Conservation (phyloP, 306 rosid species). For the Leucaena leucocephala region DNA sequence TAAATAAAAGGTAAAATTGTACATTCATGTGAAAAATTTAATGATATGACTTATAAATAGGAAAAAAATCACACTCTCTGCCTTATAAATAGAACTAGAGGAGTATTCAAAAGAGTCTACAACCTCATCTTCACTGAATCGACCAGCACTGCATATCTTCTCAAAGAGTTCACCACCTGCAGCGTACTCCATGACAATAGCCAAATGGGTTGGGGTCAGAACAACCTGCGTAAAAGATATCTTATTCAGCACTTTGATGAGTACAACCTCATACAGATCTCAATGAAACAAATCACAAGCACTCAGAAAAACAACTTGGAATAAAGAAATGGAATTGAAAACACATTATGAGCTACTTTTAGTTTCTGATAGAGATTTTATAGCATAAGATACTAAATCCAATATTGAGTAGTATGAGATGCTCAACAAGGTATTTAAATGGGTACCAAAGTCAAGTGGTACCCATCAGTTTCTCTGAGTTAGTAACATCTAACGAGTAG, state of each 20-base stretch:
- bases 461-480: constrained; percentile 3
- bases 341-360: background rate
- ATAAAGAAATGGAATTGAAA: background rate
- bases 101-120: constrained; percentile 1
- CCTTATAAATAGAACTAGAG: too few relatives aligned
- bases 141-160: constrained; percentile 93
- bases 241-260: constrained; percentile 23
- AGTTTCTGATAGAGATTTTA: too few relatives aligned
- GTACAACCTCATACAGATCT: constrained; percentile 19
- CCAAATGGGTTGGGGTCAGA: constrained; percentile 88
- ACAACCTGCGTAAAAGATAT: constrained; percentile 61
- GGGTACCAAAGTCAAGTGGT: too few relatives aligned
- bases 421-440: too few relatives aligned
- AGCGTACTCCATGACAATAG: constrained; percentile 97
- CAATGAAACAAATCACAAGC: constrained; percentile 1
- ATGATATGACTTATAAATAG: too few relatives aligned
- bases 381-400: too few relatives aligned
- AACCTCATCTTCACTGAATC: constrained; percentile 99
- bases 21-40: too few relatives aligned
- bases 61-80: too few relatives aligned
- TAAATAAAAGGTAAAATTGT: too few relatives aligned
- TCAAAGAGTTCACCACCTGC: constrained; percentile 98
- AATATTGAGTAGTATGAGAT: too few relatives aligned
- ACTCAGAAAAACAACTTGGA: constrained; percentile 13
- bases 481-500: background rate